Evolutionary conservation across 192 early-diverging fungal species (phyloP).

Genomic region (Pilobolus umbonatus): DNA sequence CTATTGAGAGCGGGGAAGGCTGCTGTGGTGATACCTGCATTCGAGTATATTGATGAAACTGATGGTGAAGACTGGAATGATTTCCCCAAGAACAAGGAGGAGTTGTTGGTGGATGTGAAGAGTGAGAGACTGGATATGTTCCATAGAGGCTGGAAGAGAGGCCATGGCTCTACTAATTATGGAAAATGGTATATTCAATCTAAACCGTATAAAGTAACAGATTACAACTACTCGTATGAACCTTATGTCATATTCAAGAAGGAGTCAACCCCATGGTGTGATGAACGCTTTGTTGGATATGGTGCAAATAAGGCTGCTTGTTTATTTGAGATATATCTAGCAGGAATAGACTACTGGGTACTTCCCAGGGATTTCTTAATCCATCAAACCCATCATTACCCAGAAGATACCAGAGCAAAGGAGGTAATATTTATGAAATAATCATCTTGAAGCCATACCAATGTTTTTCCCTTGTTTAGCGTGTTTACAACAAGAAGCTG

Average conservation of each 20-base stretch:
- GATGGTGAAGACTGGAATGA: conserved; percentile 45
- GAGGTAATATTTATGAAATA: conserved; percentile 36
- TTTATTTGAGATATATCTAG: conserved; percentile 49
- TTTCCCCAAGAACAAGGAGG: conserved; percentile 46
- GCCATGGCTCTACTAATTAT: conserved; percentile 58
- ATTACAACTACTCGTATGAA: conserved; percentile 53
- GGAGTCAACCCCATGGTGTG: conserved; percentile 50
- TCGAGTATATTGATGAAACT: conserved; percentile 47
- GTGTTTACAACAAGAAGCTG: conserved; percentile 51
- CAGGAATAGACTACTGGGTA: conserved; percentile 48
- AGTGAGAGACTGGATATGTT: conserved; percentile 50
- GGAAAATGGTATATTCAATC: conserved; percentile 37
- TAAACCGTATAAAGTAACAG: conserved; percentile 45
- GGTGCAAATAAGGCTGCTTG: conserved; percentile 57
- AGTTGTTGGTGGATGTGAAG: conserved; percentile 38
- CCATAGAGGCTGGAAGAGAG: conserved; percentile 43
- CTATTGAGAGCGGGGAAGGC: conserved; percentile 39
- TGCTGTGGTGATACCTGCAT: conserved; percentile 55
- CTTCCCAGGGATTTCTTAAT: conserved; percentile 49
- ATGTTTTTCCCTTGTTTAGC: conserved; percentile 20
- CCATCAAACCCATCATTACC: conserved; percentile 51
- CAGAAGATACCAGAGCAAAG: conserved; percentile 40
- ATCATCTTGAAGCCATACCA: neutral
- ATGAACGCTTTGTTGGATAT: conserved; percentile 54
- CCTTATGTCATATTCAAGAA: conserved; percentile 53